Evolutionary conservation across 2,329 filamentous ascomycete genomes (phyloP), one percentile per base, ranked within the genome.

Genomic region (Albophoma yamanashiensis): DNA sequence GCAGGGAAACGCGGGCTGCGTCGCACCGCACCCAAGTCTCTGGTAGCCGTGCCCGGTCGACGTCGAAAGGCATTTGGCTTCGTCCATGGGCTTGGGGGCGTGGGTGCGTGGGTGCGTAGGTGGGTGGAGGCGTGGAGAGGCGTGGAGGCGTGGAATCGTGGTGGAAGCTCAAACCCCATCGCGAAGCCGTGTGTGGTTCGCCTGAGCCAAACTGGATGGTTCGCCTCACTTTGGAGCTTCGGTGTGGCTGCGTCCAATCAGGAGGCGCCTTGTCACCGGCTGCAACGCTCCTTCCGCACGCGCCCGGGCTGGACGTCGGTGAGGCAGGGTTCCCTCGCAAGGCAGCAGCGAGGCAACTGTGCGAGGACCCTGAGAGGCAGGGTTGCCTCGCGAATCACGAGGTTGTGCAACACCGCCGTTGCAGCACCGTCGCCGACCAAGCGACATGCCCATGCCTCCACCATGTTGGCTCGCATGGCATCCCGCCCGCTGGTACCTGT

Each of bases 201-300:
- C 50, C 31, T 9, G 12, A n/a, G 31, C 50, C 20, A 53, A 6
- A 17, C 12, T 20, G 31, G 50, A 27, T 39, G 43, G 42, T 47
- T 55, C 55, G 56, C 56, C 58, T 63, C 60, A 61, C 57, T 61
- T 59, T 61, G 14, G 31, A n/a, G 40, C 20, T 57, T 63, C 60
- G 60, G 62, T 62, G 53, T 62, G 55, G 52, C 25, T 20, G 40
- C 34, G 52, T 36, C 62, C 62, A 63, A 63, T 63, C 58, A 63
- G 39, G 53, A 27, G 14, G 20, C 57, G 38, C 22, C 36, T 36
- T 55, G 36, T 22, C 57, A 59, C 59, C 57, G 40, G 22, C 31
- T 57, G 31, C 11, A 27, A 17, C 27, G 56, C 56, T 47, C 56
- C 56, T 57, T 47, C 40, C 40, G 56, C 56, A 57, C 25, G 25